Evolutionary conservation across 106 monocot species (phyloP), one percentile per base, ranked within the genome.

Genomic region (Dactylorhiza incarnata): DNA sequence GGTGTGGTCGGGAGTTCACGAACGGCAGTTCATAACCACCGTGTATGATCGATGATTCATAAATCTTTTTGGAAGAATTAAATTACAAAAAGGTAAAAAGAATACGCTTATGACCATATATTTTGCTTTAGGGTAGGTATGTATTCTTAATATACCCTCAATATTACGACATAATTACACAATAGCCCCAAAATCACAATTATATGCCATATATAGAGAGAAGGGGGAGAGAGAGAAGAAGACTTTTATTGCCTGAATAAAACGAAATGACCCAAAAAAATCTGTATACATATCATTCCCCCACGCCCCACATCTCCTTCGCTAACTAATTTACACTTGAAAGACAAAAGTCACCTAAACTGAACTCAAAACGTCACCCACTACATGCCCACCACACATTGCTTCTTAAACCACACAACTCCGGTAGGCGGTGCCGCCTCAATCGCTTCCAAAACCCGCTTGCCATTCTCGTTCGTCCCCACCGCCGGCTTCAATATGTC

Each of bases 251-350:
- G 3, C 12, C 29, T 66, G 13, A 66, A 66, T 26, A 12, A 66
- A 66, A 66, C 14, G 14, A 66, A 66, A 66, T 66, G 66, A 37
- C 29, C 24, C 9, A 66, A 66, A 66, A 66, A 66, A 66, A 26
- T 37, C 14, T 37, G 37, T 66, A 14, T 66, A 59, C 58, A 59
- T 20, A 59, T n/a, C 58, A n/a, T 59, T 59, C 5, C 20, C 54
- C 54, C 54, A 15, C 54, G 17, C 13, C 17, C 54, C 53, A 13
- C 54, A 59, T 6, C 58, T 59, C 58, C 65, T 65, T 65, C 26
- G 26, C 65, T 26, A 65, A 65, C 65, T 26, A 65, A 65, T 61
- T 69, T 69, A 69, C 69, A 69, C 44, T 69, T 69, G 17, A 69
- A 69, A 69, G 17, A 17, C 17, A 7, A 16, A 15, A 20, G 19